Evolutionary conservation across 1,284 basidiomycete species (phyloP), one percentile per base, ranked within the genome.

Genomic region (Pascua sp.): DNA sequence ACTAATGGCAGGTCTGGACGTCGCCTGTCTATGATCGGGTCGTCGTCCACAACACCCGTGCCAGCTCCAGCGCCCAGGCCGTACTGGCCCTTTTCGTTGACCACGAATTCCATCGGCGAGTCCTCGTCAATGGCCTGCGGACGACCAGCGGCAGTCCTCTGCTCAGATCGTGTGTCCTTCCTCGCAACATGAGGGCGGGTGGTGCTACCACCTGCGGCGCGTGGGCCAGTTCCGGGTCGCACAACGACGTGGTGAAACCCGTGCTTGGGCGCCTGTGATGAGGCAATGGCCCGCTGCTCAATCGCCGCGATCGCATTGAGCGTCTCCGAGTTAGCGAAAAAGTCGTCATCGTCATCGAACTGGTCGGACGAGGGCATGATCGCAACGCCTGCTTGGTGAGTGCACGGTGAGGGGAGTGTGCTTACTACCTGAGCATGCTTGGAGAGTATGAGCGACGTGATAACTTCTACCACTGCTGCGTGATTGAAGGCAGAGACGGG

Each of bases 301-400:
- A 67, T 60, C 4, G 59, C 62, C 2, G 60, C 68, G 17, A 75
- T 51, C 15, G 62, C 55, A 4, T 57, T 54, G 37, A 75, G 61
- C 16, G 68, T 66, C 15, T 64, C 62, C 17, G 65, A 62, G 56
- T 73, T 61, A 24, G 58, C 55, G 56, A 73, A 72, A 49, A 73
- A 55, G 42, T 65, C 60, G 49, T 65, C 63, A 37, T 67, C 70
- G 47, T 69, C 70, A 54, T 73, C 73, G 58, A 62, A 71, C 10
- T 67, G 65, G 57, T 73, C 72, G 24, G 66, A 69, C 12, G 61
- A 60, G 38, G 45, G 56, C 49, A 32, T 42, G 48, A 12, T 24
- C 18, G 9, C 24, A 32, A 7, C 17, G 42, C 39, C 36, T 38
- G 13, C 11, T 9, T 8, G 18, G 43, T 38, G 38, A 52, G 50